A percentile compares a stretch with the other conserved stretches of the same genome.
phyloP scores from a whole-genome alignment of 495 filamentous ascomycete species.

The Halenospora varia region DNA sequence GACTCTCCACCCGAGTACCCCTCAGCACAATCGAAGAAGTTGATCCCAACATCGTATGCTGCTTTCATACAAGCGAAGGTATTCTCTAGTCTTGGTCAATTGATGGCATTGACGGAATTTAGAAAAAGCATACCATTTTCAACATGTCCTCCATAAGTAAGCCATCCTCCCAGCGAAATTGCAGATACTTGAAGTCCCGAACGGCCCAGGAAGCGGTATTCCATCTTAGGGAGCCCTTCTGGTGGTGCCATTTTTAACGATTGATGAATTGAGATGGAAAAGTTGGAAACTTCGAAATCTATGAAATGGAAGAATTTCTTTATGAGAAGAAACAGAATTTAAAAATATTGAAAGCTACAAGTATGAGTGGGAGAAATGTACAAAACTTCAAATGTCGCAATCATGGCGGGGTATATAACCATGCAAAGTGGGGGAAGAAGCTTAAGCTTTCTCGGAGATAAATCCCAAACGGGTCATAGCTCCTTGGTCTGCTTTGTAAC shows the following conservation, averaged over 20 bases:
- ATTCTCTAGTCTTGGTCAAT: slow-evolving; percentile 40
- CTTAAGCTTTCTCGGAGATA: not conserved
- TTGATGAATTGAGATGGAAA: too few species aligned
- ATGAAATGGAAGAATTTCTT: not conserved
- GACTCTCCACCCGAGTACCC: slow-evolving; percentile 62
- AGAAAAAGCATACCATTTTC: slow-evolving; percentile 48
- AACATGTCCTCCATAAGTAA: slow-evolving; percentile 76
- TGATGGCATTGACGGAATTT: not conserved
- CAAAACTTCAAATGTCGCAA: not conserved
- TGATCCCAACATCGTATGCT: slow-evolving; percentile 72
- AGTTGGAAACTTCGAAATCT: not conserved
- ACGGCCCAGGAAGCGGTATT: slow-evolving; percentile 70
- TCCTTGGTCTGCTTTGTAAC: too few species aligned
- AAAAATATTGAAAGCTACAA: not conserved
- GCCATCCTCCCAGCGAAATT: slow-evolving; percentile 70
- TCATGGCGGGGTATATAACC: not conserved
- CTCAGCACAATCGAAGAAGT: slow-evolving; percentile 69
- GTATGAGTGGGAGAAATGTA: too few species aligned
- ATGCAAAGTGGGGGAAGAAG: not conserved
- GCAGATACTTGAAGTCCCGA: slow-evolving; percentile 73
- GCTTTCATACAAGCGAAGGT: slow-evolving; percentile 67
- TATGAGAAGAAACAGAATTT: not conserved
- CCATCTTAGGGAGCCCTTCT: slow-evolving; percentile 56
- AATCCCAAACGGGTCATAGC: too few species aligned
- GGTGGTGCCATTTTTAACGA: slow-evolving; percentile 34